phyloP scores from a whole-genome alignment of 73 alveolate species.

The Blepharisma stoltei region DNA sequence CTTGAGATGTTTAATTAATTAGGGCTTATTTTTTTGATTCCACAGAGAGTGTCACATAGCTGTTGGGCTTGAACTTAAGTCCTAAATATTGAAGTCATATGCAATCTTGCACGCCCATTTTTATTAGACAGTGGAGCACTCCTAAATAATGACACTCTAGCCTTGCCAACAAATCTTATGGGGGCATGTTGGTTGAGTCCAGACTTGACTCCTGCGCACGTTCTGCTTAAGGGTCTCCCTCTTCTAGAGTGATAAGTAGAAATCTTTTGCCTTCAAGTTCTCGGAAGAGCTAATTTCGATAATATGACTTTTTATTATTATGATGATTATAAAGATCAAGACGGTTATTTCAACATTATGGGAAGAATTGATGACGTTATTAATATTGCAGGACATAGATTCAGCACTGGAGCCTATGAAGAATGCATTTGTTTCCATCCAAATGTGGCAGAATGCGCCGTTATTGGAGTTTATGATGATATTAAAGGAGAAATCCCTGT shows the following conservation, averaged over 20 bases:
- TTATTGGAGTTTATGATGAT: constrained; percentile 86
- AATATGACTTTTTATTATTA: constrained; percentile 40
- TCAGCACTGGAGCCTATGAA: constrained; percentile 83
- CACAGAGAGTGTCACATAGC: no score
- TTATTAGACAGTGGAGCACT: no score
- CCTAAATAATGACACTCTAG: no score
- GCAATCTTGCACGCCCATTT: no score
- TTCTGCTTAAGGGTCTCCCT: no score
- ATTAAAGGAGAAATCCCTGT: constrained; percentile 95
- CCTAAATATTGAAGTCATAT: no score
- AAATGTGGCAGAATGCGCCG: constrained; percentile 94
- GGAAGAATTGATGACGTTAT: constrained; percentile 87
- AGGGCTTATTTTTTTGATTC: no score
- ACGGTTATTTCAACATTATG: constrained; percentile 76
- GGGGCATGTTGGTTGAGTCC: no score
- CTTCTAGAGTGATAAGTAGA: constrained; percentile 71
- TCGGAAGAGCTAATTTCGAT: constrained; percentile 60
- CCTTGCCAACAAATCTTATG: no score
- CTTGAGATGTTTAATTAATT: constrained; percentile 71
- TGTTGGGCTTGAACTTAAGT: no score
- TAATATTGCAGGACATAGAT: constrained; percentile 89
- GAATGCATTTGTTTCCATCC: constrained; percentile 73
- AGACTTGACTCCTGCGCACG: no score
- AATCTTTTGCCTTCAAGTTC: constrained; percentile 65
- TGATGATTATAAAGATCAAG: constrained; percentile 48